Evolutionary conservation across 225 moss, liverwort and hornwort species (phyloP).

Genomic region (Pleurozium schreberi): DNA sequence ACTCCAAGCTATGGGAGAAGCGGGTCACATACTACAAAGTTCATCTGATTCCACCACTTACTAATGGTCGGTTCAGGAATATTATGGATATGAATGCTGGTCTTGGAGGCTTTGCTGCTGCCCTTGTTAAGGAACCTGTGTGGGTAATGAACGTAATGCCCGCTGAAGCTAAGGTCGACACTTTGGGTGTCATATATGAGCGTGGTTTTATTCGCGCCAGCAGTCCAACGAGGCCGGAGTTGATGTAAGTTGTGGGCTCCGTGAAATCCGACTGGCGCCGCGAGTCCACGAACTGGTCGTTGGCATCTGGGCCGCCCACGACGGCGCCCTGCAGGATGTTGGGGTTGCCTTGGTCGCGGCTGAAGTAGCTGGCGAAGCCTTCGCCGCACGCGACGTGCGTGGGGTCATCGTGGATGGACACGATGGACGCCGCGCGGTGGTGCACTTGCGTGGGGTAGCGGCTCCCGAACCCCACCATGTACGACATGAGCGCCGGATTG

Average conservation of each 20-base stretch:
- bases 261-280: conserved; percentile 45
- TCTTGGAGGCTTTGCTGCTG: conserved; percentile 83
- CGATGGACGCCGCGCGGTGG: conserved; percentile 61
- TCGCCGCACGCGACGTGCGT: conserved; percentile 31
- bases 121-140: conserved; percentile 46
- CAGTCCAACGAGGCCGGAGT: conserved; percentile 62
- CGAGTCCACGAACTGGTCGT: conserved; percentile 37
- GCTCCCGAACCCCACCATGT: conserved; percentile 65
- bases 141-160: conserved; percentile 93
- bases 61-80: conserved; percentile 52
- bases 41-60: conserved; percentile 44
- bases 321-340: conserved; percentile 58
- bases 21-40: conserved; percentile 39
- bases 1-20: conserved; percentile 53
- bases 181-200: conserved; percentile 72
- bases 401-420: conserved; percentile 37
- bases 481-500: conserved; percentile 53
- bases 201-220: conserved; percentile 79
- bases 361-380: conserved; percentile 45
- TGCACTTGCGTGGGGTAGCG: conserved; percentile 52
- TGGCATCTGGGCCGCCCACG: conserved; percentile 54
- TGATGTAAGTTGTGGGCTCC: conserved; percentile 72
- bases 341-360: conserved; percentile 32
- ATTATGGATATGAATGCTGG: conserved; percentile 99
- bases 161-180: conserved; percentile 59